Evolutionary conservation across 768 basidiomycete genomes (phyloP).

Genomic region (Cubamyces sp.): DNA sequence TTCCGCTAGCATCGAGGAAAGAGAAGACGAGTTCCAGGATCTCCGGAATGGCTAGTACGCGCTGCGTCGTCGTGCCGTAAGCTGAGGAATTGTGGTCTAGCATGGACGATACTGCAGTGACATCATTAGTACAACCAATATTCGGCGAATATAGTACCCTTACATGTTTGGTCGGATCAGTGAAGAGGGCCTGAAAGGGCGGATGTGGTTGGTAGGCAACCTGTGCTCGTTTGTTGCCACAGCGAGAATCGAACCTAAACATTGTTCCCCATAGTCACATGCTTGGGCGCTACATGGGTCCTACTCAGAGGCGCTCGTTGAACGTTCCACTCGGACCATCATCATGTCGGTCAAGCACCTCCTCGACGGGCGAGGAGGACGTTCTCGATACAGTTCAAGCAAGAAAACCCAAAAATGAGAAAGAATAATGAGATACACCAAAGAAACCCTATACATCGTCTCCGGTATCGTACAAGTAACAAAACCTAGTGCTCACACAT

Average conservation of each 20-base stretch:
- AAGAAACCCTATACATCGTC: too few relatives aligned
- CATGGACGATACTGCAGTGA: neutral
- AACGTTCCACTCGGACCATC: too few relatives aligned
- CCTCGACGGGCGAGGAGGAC: too few relatives aligned
- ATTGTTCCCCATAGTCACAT: neutral
- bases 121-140: neutral
- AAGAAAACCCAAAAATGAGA: too few relatives aligned
- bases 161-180: neutral
- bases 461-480: too few relatives aligned
- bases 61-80: constrained; percentile 31
- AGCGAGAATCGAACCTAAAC: constrained; percentile 1
- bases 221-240: neutral
- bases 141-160: neutral
- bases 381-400: too few relatives aligned
- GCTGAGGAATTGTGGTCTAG: neutral
- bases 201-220: neutral
- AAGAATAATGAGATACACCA: too few relatives aligned
- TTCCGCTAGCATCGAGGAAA: constrained; percentile 45
- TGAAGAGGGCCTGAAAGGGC: neutral
- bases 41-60: constrained; percentile 59
- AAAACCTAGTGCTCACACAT: too few relatives aligned
- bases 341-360: too few relatives aligned
- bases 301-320: too few relatives aligned
- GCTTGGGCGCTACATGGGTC: neutral
- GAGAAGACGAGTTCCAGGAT: constrained; percentile 60